Evolutionary conservation across 2,329 filamentous ascomycete species (phyloP).

Genomic region (Botrytis deweyae): DNA sequence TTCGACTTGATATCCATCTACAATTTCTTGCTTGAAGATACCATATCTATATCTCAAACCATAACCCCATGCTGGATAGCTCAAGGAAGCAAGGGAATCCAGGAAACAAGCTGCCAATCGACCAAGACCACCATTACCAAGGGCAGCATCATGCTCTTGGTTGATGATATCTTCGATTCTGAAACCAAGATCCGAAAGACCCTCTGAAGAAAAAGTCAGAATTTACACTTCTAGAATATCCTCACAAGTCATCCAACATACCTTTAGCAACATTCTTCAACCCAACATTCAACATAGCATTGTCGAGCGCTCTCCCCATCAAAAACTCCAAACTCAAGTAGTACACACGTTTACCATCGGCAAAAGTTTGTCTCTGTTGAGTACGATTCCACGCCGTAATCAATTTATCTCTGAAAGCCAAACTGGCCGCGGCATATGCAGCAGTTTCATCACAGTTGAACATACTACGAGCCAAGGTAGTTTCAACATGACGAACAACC

Average conservation of each 20-base stretch:
- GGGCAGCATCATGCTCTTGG: constrained; percentile 93
- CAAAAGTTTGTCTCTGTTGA: constrained; percentile 90
- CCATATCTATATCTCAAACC: constrained; percentile 92
- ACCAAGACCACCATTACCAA: constrained; percentile 94
- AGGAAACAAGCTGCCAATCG: constrained; percentile 95
- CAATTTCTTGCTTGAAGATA: constrained; percentile 99
- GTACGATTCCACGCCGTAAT: constrained; percentile 98
- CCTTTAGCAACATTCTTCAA: constrained; percentile 81
- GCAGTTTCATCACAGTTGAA: constrained; percentile 97
- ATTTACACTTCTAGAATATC: constrained; percentile 62
- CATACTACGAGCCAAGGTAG: constrained; percentile 89
- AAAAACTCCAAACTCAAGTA: constrained; percentile 97
- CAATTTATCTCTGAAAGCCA: constrained; percentile 90
- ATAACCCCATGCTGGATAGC: constrained; percentile 97
- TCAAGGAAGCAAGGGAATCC: constrained; percentile 90
- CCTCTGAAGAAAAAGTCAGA: constrained; percentile 54
- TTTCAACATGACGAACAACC: constrained; percentile 92
- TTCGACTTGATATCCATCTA: constrained; percentile 96
- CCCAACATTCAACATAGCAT: constrained; percentile 96
- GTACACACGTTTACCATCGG: constrained; percentile 91
- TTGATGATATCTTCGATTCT: constrained; percentile 92
- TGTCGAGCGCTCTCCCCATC: constrained; percentile 95
- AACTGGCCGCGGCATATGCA: constrained; percentile 84
- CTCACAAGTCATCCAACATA: constrained; percentile 43
- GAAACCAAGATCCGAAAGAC: constrained; percentile 87